A percentile compares a stretch with the other conserved stretches of the same genome.
Conservation (phyloP, 2,329 filamentous ascomycete species). For the Stemphylium lycopersici region DNA sequence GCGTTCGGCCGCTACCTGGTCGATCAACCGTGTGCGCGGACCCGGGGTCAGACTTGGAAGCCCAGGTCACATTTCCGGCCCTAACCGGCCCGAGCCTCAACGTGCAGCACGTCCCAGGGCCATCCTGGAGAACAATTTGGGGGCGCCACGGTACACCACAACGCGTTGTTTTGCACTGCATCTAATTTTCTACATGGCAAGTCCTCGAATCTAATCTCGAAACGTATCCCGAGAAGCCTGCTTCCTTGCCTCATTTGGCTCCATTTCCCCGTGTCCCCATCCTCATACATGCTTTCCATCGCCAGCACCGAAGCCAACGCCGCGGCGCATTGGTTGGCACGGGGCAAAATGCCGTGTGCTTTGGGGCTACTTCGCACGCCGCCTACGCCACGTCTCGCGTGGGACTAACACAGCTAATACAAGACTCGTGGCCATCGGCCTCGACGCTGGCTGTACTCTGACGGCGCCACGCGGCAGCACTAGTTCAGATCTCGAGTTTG, state of each 20-base stretch:
- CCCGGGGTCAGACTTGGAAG: slow-evolving; percentile 24
- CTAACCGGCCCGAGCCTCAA: slow-evolving; percentile 40
- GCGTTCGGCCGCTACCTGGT: slow-evolving; percentile 29
- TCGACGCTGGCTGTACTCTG: slow-evolving; percentile 13
- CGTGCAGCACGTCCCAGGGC: slow-evolving; percentile 29
- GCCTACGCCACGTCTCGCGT: slow-evolving; percentile 19
- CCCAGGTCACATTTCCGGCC: slow-evolving; percentile 31
- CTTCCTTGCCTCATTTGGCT: slow-evolving; percentile 17
- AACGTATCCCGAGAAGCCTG: slow-evolving; percentile 2
- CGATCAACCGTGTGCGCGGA: slow-evolving; percentile 37
- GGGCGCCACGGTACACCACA: slow-evolving; percentile 11
- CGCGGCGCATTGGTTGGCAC: slow-evolving; percentile 3
- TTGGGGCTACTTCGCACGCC: slow-evolving; percentile 7
- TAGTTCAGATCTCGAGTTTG: slow-evolving; percentile 18
- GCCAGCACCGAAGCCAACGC: slow-evolving; percentile 5
- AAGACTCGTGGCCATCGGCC: slow-evolving; percentile 14
- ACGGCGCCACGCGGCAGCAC: slow-evolving; percentile 18
- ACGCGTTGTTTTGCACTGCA: slow-evolving; percentile 16
- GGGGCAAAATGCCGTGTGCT: slow-evolving; percentile 7
- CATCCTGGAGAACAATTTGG: slow-evolving; percentile 11
- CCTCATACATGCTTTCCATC: neutral
- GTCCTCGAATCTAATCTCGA: slow-evolving; percentile 2
- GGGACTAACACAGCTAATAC: slow-evolving; percentile 11
- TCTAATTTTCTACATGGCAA: slow-evolving; percentile 1
- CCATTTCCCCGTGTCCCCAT: slow-evolving; percentile 4